Conservation (phyloP, 768 basidiomycete genomes). For the Auricularia sp. region DNA sequence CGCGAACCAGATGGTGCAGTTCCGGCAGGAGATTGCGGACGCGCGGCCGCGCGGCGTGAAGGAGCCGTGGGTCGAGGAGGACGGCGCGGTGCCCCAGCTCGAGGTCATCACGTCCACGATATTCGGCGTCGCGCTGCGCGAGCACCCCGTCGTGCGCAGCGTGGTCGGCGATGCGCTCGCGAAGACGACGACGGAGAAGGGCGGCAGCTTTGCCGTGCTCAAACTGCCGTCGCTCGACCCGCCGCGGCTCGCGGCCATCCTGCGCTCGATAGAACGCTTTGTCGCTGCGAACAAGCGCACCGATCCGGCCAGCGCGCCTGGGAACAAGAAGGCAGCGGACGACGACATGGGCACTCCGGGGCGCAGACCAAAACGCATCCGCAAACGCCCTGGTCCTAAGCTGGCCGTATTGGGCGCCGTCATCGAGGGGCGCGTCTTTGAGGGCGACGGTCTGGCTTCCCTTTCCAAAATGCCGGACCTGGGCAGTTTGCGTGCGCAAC, state of each 20-base stretch:
- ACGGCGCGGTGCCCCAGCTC: slow-evolving; percentile 34
- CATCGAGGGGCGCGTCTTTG: slow-evolving; percentile 64
- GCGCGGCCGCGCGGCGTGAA: slow-evolving; percentile 27
- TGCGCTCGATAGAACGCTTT: slow-evolving; percentile 54
- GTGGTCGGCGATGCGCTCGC: slow-evolving; percentile 26
- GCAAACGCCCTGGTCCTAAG: slow-evolving; percentile 49
- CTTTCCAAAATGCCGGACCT: slow-evolving; percentile 70
- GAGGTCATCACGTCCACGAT: slow-evolving; percentile 68
- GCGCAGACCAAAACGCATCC: slow-evolving; percentile 50
- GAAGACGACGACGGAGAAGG: slow-evolving; percentile 41
- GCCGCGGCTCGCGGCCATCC: slow-evolving; percentile 55
- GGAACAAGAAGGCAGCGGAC: slow-evolving; percentile 39
- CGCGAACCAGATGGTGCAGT: slow-evolving; percentile 51
- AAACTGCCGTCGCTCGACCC: slow-evolving; percentile 59
- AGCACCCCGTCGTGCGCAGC: slow-evolving; percentile 21
- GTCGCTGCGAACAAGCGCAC: slow-evolving; percentile 50
- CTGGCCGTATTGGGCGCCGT: slow-evolving; percentile 68
- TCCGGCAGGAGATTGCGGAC: slow-evolving; percentile 56
- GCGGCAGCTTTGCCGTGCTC: slow-evolving; percentile 57
- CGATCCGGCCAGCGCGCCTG: slow-evolving; percentile 37
- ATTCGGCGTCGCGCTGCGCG: slow-evolving; percentile 66
- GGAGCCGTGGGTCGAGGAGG: slow-evolving; percentile 2
- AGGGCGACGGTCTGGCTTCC: slow-evolving; percentile 44
- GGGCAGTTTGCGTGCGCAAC: slow-evolving; percentile 66
- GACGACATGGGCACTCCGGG: slow-evolving; percentile 64